These are phyloP conservation scores for Podospora tetraspora DNA, from an alignment of 495 filamentous ascomycete species.

Conservation along the genomic window DNA sequence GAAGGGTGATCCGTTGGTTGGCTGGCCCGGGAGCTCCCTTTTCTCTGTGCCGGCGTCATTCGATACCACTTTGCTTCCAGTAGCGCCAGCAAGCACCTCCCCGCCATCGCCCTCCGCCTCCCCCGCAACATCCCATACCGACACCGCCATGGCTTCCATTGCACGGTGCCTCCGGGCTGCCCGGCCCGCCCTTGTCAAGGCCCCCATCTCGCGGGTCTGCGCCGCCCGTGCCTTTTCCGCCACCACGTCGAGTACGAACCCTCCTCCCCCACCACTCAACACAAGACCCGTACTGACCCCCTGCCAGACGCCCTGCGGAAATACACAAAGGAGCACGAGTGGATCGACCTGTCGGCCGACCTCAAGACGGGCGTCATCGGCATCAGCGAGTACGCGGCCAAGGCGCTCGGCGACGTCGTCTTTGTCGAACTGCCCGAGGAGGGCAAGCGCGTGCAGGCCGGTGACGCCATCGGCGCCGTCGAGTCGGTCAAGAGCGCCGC, in stretches of 20 bases:
- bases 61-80: slow-evolving; percentile 1
- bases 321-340: slow-evolving; percentile 97
- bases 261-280: not conserved
- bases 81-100: not conserved
- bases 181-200: slow-evolving; percentile 36
- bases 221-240: slow-evolving; percentile 40
- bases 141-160: slow-evolving; percentile 44
- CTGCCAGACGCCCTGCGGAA: slow-evolving; percentile 61
- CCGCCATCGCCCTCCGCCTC: slow-evolving; percentile 4
- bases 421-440: slow-evolving; percentile 83
- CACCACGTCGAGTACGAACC: slow-evolving; percentile 39
- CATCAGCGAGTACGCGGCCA: slow-evolving; percentile 84
- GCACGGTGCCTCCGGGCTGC: slow-evolving; percentile 42
- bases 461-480: slow-evolving; percentile 84
- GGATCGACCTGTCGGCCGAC: slow-evolving; percentile 80
- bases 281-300: slow-evolving; percentile 9
- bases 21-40: not conserved
- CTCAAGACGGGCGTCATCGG: slow-evolving; percentile 68
- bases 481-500: slow-evolving; percentile 97
- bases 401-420: slow-evolving; percentile 90
- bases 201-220: slow-evolving; percentile 26
- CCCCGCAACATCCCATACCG: not conserved
- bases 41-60: slow-evolving; percentile 21
- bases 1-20: not conserved
- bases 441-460: slow-evolving; percentile 56